Conservation (phyloP, 2,329 filamentous ascomycete species). For the Hypoxylon sp. region DNA sequence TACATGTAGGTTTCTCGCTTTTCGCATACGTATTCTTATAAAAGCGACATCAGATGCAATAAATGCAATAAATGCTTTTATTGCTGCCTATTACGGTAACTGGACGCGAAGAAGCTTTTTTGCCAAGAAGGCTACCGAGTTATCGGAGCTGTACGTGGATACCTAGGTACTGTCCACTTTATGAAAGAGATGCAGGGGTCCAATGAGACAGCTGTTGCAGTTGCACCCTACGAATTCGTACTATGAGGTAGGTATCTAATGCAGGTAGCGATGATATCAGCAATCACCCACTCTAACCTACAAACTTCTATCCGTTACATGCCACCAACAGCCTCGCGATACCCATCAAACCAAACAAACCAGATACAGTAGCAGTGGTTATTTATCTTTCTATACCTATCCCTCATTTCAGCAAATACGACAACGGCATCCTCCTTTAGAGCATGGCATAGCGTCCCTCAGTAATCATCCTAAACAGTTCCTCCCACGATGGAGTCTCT, state of each 20-base stretch:
- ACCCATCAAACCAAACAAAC: too few species aligned
- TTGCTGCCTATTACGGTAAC: constrained; percentile 6
- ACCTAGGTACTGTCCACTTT: neutral
- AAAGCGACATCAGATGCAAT: neutral
- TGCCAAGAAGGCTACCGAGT: constrained; percentile 7
- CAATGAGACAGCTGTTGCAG: too few species aligned
- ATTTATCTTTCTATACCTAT: too few species aligned
- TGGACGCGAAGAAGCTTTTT: constrained; percentile 12
- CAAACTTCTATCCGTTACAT: too few species aligned
- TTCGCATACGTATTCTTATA: neutral
- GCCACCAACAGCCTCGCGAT: too few species aligned
- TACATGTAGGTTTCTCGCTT: neutral
- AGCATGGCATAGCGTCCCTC: constrained; percentile 33
- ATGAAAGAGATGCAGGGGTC: too few species aligned
- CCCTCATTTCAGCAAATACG: neutral
- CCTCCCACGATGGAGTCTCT: constrained; percentile 25
- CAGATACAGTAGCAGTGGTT: too few species aligned
- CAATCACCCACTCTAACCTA: too few species aligned
- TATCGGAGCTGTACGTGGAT: neutral
- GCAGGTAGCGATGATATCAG: too few species aligned
- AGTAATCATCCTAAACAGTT: neutral
- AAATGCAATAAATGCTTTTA: too few species aligned
- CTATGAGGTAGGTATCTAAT: too few species aligned
- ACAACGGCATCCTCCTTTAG: neutral
- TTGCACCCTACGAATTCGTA: too few species aligned